Evolutionary conservation across 768 basidiomycete genomes (phyloP).

Genomic region (Sistotremastrum suecicum): DNA sequence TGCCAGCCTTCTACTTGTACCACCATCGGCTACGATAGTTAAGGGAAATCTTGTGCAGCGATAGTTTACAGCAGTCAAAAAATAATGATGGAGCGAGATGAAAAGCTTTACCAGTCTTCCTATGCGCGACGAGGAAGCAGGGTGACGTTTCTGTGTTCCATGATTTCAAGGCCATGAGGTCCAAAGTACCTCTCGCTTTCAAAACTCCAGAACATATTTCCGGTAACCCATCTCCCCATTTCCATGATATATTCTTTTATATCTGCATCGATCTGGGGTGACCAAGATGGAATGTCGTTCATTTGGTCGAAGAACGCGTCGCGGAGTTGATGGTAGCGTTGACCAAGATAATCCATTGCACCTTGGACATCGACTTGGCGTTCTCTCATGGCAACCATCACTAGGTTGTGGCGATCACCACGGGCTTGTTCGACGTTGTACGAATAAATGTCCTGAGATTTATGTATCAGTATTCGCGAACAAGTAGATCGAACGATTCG

Average conservation of each 20-base stretch:
- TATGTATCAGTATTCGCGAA: background rate
- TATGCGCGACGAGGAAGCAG: constrained; percentile 23
- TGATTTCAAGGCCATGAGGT: constrained; percentile 35
- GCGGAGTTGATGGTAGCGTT: constrained; percentile 35
- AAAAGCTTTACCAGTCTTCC: too few relatives aligned
- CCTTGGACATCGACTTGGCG: constrained; percentile 39
- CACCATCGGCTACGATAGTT: too few relatives aligned
- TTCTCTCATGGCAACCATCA: constrained; percentile 53
- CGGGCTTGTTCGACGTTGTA: constrained; percentile 62
- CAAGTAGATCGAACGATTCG: background rate
- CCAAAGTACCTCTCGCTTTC: constrained; percentile 60
- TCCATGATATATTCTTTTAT: constrained; percentile 39
- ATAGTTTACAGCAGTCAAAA: too few relatives aligned
- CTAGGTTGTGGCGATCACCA: constrained; percentile 55
- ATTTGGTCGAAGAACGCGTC: constrained; percentile 33
- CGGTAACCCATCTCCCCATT: constrained; percentile 45
- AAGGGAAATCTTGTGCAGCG: too few relatives aligned
- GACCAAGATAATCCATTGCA: constrained; percentile 43
- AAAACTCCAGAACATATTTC: constrained; percentile 57
- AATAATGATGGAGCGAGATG: too few relatives aligned
- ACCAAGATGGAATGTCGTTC: constrained; percentile 33
- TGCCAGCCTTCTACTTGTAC: too few relatives aligned
- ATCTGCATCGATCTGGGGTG: constrained; percentile 31
- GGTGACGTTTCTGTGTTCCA: constrained; percentile 36
- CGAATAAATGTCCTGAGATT: constrained; percentile 47